Base-by-base conservation (phyloP, 1,284 basidiomycete species). In the Dichomitus squalens region DNA sequence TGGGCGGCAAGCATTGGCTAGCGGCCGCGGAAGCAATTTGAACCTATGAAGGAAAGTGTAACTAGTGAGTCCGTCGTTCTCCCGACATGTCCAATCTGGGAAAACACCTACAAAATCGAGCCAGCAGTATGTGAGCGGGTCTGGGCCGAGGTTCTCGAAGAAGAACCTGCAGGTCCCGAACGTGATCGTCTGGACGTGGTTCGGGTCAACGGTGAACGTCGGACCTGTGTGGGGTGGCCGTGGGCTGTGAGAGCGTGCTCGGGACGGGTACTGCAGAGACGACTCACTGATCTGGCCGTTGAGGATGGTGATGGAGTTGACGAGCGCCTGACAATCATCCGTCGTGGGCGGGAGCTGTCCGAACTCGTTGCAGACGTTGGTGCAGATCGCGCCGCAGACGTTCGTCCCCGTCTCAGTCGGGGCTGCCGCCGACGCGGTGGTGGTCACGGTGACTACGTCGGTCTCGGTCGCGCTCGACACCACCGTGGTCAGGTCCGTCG, bases 121-220 rank as follows among this genome's bases (percentile, higher is more conserved):
- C 64, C 64, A 67, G 57, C 66, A 67, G 51, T 60, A 62, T 25
- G 51, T 53, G 52, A 63, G 46, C 29, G 60, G 54, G 29, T 53
- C 18, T 14, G 52, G 54, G 35, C 61, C 55, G 52, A 62, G 39
- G 58, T 67, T 67, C 51, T 66, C 53, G 53, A 67, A 67, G 61
- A 64, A 67, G 57, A 67, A 62, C 12, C 66, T 62, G 49, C 66
- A 67, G 29, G 66, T 67, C 29, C 64, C 66, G 53, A 65, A 67
- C 33, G 62, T 53, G 52, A 67, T 63, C 44, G 65, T 64, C 58
- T 67, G 60, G 39, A 59, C 62, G 49, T 64, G 57, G 53, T 57
- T 57, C 52, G 57, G 12, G 20, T 40, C 34, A 7, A 67, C 63
- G 11, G 46, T 53, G 61, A 67, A 67, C n/a, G 56, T 53, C 27